Conservation (phyloP, 208 protist species). For the Balamuthia mandrillaris region DNA sequence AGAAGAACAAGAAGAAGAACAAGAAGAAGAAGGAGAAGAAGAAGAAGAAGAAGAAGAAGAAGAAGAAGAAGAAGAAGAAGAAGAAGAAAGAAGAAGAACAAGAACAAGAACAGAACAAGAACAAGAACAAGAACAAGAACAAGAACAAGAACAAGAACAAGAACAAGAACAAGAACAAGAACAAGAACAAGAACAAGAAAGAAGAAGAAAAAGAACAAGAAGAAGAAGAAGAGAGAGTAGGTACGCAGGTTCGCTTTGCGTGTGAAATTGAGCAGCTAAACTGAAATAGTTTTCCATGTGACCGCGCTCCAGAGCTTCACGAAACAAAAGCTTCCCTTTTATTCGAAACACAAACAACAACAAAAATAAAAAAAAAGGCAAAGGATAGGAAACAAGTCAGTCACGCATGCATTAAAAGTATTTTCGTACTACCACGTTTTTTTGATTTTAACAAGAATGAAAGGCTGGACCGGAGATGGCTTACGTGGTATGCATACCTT, state of each 20-base stretch:
- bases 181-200: too few species aligned
- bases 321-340: too few species aligned
- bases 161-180: too few species aligned
- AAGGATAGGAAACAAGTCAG: too few species aligned
- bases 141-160: too few species aligned
- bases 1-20: background rate
- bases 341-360: too few species aligned
- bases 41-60: background rate
- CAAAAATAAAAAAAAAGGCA: too few species aligned
- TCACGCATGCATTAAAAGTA: too few species aligned
- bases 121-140: background rate
- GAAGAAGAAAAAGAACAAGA: background rate
- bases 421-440: too few species aligned
- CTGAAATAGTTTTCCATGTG: slow-evolving; percentile 3
- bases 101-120: background rate
- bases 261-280: background rate
- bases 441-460: too few species aligned
- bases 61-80: background rate
- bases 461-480: too few species aligned
- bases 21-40: background rate
- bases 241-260: background rate
- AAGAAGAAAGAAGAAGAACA: background rate
- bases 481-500: too few species aligned
- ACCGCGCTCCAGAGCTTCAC: background rate
- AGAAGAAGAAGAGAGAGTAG: background rate